Evolutionary conservation across 75 land plant genomes (phyloP).

Genomic region (Cupressus sempervirens): DNA sequence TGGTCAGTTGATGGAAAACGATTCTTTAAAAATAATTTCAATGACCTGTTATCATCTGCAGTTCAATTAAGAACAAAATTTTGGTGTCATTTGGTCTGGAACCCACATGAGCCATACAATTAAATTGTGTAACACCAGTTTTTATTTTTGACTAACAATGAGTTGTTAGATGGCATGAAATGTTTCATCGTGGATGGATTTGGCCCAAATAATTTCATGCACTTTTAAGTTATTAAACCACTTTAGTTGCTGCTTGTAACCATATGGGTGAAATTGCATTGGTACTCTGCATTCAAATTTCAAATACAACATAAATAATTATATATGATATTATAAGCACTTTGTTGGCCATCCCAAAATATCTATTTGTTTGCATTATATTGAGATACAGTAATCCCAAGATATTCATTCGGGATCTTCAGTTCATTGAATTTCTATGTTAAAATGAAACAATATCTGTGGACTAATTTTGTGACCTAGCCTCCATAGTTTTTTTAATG

Average conservation of each 20-base stretch:
- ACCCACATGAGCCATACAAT: neutral
- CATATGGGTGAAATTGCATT: neutral
- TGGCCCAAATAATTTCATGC: neutral
- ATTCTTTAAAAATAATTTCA: neutral
- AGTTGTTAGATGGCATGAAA: neutral
- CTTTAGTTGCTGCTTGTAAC: neutral
- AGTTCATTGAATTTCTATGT: neutral
- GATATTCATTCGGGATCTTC: neutral
- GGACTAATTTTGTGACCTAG: conserved; percentile 1
- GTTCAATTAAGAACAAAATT: neutral
- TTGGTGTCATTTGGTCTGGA: neutral
- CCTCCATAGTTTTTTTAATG: neutral
- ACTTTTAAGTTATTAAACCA: neutral
- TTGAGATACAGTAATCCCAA: neutral
- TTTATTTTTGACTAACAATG: neutral
- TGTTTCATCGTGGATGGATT: neutral
- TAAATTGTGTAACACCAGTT: neutral
- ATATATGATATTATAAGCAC: neutral
- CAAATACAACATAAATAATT: neutral
- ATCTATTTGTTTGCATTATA: neutral
- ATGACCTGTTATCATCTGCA: neutral
- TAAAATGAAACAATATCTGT: neutral
- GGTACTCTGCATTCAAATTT: neutral
- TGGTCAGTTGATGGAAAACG: neutral
- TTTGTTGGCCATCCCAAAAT: neutral